phyloP scores from a whole-genome alignment of 352 stramenopile genomes.

The Hyaloperonospora arabidopsidis region DNA sequence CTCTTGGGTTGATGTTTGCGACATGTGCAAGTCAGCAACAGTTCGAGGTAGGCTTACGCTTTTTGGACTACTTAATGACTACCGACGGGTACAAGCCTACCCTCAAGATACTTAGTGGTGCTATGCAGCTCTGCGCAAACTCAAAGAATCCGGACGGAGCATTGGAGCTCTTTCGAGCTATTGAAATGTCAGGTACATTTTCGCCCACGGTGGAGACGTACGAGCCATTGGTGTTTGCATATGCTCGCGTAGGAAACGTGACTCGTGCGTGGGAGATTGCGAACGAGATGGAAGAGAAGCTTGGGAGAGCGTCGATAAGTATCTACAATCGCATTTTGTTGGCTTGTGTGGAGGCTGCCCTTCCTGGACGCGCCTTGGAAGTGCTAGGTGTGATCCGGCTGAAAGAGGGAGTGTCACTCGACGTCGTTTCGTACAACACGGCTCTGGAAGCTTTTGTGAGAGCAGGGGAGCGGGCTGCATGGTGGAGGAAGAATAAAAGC shows the following conservation, averaged over 20 bases:
- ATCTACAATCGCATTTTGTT: conserved; percentile 55
- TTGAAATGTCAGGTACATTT: conserved; percentile 33
- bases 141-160: conserved; percentile 39
- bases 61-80: conserved; percentile 56
- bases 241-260: conserved; percentile 43
- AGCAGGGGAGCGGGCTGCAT: conserved; percentile 14
- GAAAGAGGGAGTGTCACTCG: conserved; percentile 20
- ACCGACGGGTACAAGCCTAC: conserved; percentile 33
- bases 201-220: conserved; percentile 37
- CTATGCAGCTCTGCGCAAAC: conserved; percentile 42
- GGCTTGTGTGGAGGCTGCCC: conserved; percentile 39
- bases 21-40: conserved; percentile 39
- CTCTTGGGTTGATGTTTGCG: conserved; percentile 53
- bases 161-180: conserved; percentile 43
- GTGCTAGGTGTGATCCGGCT: conserved; percentile 34
- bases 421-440: conserved; percentile 54
- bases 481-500: conserved; percentile 19
- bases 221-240: conserved; percentile 43
- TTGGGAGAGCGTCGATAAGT: conserved; percentile 30
- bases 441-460: conserved; percentile 44
- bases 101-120: conserved; percentile 42
- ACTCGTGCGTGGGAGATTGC: conserved; percentile 30
- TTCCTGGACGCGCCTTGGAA: conserved; percentile 33
- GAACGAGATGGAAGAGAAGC: conserved; percentile 37
- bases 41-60: conserved; percentile 43